phyloP scores from a whole-genome alignment of 2,329 filamentous ascomycete genomes.

The Alternaria gaisen region DNA sequence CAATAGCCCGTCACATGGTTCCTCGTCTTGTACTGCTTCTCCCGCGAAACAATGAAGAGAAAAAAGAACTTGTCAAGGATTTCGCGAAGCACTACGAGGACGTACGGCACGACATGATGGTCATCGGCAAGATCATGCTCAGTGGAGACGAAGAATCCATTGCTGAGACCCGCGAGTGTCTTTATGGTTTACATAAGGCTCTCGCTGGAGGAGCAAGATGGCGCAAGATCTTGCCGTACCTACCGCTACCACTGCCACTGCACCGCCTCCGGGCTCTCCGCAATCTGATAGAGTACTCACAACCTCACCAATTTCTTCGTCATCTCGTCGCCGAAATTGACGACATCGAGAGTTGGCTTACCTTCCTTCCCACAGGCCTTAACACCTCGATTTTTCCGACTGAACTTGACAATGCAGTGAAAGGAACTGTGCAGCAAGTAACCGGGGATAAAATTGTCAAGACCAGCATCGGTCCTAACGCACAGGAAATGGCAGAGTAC shows the following conservation, averaged over 20 bases:
- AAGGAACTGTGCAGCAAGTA: not conserved
- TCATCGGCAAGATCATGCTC: not conserved
- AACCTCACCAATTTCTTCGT: not conserved
- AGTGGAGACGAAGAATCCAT: not conserved
- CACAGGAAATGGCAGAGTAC: not conserved
- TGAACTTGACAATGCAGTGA: not conserved
- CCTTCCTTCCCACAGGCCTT: not conserved
- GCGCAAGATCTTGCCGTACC: conserved; percentile 13
- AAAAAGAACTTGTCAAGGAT: not conserved
- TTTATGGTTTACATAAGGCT: conserved; percentile 1
- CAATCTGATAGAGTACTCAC: not conserved
- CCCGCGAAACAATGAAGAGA: not conserved
- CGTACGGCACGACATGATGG: conserved; percentile 2
- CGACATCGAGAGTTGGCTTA: conserved; percentile 16
- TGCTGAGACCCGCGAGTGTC: not conserved
- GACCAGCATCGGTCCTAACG: not conserved
- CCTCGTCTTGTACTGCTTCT: conserved; percentile 9
- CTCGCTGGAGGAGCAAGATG: conserved; percentile 1
- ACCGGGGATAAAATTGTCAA: not conserved
- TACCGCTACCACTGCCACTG: conserved; percentile 5
- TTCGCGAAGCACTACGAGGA: conserved; percentile 8
- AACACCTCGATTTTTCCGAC: not conserved
- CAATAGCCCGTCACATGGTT: conserved; percentile 7
- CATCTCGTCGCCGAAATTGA: conserved; percentile 4
- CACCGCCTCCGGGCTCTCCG: conserved; percentile 2